A percentile compares a stretch with the other conserved stretches of the same genome.
Evolutionary conservation across 1,284 basidiomycete species (phyloP).

Genomic region (Puccinia triticina): DNA sequence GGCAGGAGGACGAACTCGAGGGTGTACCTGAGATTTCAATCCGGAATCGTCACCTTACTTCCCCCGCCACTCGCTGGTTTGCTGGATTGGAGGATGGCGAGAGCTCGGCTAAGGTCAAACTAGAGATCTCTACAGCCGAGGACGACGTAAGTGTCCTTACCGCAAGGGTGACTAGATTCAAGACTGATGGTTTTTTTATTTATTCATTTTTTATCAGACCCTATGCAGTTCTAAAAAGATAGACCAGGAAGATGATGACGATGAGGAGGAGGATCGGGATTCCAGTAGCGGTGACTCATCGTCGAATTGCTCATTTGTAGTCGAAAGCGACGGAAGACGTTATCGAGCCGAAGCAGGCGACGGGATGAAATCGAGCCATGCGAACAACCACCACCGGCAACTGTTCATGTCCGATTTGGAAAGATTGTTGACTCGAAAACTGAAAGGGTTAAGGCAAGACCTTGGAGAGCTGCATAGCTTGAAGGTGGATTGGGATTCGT

Average conservation of each 20-base stretch:
- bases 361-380: slow-evolving; percentile 6
- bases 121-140: slow-evolving; percentile 7
- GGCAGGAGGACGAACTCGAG: slow-evolving; percentile 21
- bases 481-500: slow-evolving; percentile 46
- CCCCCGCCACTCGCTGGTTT: slow-evolving; percentile 15
- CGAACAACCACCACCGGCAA: background rate
- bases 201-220: no score
- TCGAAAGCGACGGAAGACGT: background rate
- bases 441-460: slow-evolving; percentile 39
- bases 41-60: background rate
- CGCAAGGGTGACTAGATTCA: background rate
- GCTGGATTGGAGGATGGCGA: background rate
- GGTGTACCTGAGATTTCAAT: slow-evolving; percentile 15
- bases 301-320: background rate
- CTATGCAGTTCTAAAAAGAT: background rate
- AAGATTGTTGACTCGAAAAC: slow-evolving; percentile 35
- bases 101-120: background rate
- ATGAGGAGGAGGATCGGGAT: slow-evolving; percentile 22
- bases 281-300: slow-evolving; percentile 20
- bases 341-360: background rate
- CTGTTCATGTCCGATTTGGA: slow-evolving; percentile 20
- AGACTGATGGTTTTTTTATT: slow-evolving; percentile 9
- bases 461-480: slow-evolving; percentile 39
- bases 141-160: slow-evolving; percentile 2
- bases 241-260: slow-evolving; percentile 36